These are phyloP conservation scores for Lactarius hatsudake DNA, from an alignment of 768 basidiomycete genomes.

Conservation along the genomic window DNA sequence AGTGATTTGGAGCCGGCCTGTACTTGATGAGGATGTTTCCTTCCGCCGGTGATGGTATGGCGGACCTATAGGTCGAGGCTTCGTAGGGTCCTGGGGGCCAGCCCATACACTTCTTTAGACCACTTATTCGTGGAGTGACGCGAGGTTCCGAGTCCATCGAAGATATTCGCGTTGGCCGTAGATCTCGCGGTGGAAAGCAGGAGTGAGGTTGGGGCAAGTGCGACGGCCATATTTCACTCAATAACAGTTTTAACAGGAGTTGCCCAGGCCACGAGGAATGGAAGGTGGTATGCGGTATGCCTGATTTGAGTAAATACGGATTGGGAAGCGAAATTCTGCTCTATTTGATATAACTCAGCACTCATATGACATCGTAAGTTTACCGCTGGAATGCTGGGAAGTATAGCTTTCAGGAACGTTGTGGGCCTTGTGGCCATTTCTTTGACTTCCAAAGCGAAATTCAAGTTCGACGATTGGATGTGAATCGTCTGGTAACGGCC, in stretches of 20 bases:
- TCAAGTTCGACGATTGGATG: too few species aligned
- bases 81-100: background rate
- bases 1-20: too few species aligned
- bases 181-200: background rate
- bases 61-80: background rate
- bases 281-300: background rate
- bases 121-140: background rate
- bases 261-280: background rate
- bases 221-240: background rate
- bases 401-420: too few species aligned
- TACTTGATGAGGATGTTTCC: background rate
- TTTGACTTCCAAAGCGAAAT: too few species aligned
- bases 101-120: slow-evolving; percentile 3
- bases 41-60: background rate
- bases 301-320: background rate
- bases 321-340: background rate
- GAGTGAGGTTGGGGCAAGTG: background rate
- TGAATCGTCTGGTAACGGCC: too few species aligned
- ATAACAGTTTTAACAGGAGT: background rate
- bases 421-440: too few species aligned
- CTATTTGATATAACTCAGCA: too few species aligned
- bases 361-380: too few species aligned
- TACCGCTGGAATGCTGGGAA: too few species aligned
- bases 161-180: background rate
- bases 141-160: background rate